Base-by-base conservation (phyloP, 1,139 yeast genomes). In the Debaryomyces singareniensis region DNA sequence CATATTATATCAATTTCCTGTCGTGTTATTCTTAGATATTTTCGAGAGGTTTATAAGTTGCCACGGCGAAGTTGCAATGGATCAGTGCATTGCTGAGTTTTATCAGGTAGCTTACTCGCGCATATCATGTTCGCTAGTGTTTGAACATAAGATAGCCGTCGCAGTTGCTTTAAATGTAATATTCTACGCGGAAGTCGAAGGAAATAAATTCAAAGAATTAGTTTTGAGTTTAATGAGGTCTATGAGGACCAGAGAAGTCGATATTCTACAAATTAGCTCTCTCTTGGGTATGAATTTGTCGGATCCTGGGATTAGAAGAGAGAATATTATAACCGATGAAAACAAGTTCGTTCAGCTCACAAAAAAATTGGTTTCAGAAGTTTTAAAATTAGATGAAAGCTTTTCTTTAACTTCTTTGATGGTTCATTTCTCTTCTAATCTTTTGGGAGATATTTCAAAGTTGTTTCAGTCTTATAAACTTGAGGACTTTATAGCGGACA, bases 1-100 rank as follows among this genome's bases (percentile, higher is more conserved):
- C 35, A 49, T 49, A 24, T 72, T 76, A 38, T 86, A 84, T 49
- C 71, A 68, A 28, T 77, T 81, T 43, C 61, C 89, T 0, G 55
- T 78, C 26, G 56, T 63, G 5, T 62, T 59, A 13, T 73, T 75
- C 38, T 49, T 71, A 30, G 39, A 44, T 0, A 55, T 18, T 18
- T 18, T 18, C n/a, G 7, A 18, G 72, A 5, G 67, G 78, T 31
- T 36, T 44, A 9, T 35, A 36, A 20, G 30, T 1, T 36, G 28
- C 12, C 35, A 38, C 2, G 40, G 51, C 29, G 52, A 33, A 1
- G 33, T 39, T 13, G 38, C 40, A 2, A 34, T 58, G 2, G 42
- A 46, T 0, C 37, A 42, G 3, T 44, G 77, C 25, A 44, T 64
- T 2, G 30, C 43, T 9, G 31, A 26, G 4, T 48, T 82, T 5